Percentiles rank a stretch among this genome's conserved stretches.
These are phyloP conservation scores for Xylaria sp. DNA, from an alignment of 2,329 filamentous ascomycete species.

Conservation along the genomic window DNA sequence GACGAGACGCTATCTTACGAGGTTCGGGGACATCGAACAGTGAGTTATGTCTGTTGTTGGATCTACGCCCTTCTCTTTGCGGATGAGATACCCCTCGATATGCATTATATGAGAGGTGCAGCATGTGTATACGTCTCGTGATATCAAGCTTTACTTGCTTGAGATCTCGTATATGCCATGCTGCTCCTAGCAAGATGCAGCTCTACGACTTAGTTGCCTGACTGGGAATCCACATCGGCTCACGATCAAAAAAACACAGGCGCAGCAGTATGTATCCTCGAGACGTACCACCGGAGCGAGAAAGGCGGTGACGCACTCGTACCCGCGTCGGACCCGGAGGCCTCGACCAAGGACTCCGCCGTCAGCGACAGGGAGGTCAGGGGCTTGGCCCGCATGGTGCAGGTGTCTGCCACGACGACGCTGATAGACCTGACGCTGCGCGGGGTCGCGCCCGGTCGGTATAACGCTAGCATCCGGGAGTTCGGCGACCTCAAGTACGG, in stretches of 20 bases:
- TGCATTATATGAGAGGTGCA: slow-evolving; percentile 7
- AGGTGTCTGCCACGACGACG: slow-evolving; percentile 72
- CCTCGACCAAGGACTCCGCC: slow-evolving; percentile 26
- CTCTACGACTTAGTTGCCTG: slow-evolving; percentile 20
- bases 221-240: slow-evolving; percentile 17
- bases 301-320: slow-evolving; percentile 38
- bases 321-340: slow-evolving; percentile 35
- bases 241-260: slow-evolving; percentile 38
- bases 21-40: slow-evolving; percentile 82
- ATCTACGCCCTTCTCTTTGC: slow-evolving; percentile 2
- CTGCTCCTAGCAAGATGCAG: slow-evolving; percentile 5
- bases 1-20: slow-evolving; percentile 87
- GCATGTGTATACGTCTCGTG: background rate
- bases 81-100: slow-evolving; percentile 2
- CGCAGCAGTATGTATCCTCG: slow-evolving; percentile 91
- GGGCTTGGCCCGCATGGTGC: slow-evolving; percentile 88
- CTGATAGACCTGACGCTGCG: slow-evolving; percentile 82
- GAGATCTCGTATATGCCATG: background rate
- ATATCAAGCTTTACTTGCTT: slow-evolving; percentile 3
- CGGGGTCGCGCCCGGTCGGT: slow-evolving; percentile 74
- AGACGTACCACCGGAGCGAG: slow-evolving; percentile 64
- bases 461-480: slow-evolving; percentile 78
- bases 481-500: slow-evolving; percentile 82
- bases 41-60: slow-evolving; percentile 41
- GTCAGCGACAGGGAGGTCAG: slow-evolving; percentile 56